Percentiles rank a stretch among this genome's conserved stretches.
These are phyloP conservation scores for Fusarium decemcellulare DNA, from an alignment of 2,329 filamentous ascomycete genomes.

Conservation along the genomic window DNA sequence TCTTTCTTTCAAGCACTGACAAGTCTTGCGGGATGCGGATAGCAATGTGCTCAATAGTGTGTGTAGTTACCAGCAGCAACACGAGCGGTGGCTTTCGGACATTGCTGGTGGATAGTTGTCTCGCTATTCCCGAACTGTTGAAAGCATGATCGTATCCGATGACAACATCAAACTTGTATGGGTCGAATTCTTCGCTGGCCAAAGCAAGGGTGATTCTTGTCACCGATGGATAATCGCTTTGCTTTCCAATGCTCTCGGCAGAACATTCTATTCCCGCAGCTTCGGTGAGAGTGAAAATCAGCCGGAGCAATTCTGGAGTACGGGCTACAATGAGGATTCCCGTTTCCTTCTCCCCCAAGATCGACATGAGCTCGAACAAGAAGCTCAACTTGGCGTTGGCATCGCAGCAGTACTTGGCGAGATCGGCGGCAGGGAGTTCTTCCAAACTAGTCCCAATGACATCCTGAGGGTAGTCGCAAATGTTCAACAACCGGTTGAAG, in stretches of 20 bases:
- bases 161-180: slow-evolving; percentile 62
- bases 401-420: slow-evolving; percentile 67
- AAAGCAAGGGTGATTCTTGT: slow-evolving; percentile 60
- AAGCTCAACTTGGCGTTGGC: slow-evolving; percentile 74
- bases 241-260: slow-evolving; percentile 50
- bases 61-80: slow-evolving; percentile 63
- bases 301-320: slow-evolving; percentile 63
- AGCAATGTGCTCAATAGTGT: slow-evolving; percentile 70
- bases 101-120: slow-evolving; percentile 34
- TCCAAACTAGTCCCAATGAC: slow-evolving; percentile 60
- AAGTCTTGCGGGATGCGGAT: slow-evolving; percentile 57
- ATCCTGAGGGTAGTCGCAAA: slow-evolving; percentile 71
- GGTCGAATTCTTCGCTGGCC: slow-evolving; percentile 55
- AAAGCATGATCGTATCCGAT: slow-evolving; percentile 69
- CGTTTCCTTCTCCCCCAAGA: slow-evolving; percentile 59
- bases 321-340: slow-evolving; percentile 69
- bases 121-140: slow-evolving; percentile 52
- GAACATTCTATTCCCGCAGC: slow-evolving; percentile 54
- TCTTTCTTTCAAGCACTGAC: slow-evolving; percentile 62
- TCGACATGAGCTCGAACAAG: slow-evolving; percentile 62
- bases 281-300: slow-evolving; percentile 65
- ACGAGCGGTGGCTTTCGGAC: slow-evolving; percentile 57
- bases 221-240: slow-evolving; percentile 50
- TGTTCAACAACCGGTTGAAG: slow-evolving; percentile 64
- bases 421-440: slow-evolving; percentile 55